Percentiles rank a stretch among this genome's conserved stretches.
Evolutionary conservation across 352 stramenopile genomes (phyloP).

Genomic region (Globisporangium viniferum): DNA sequence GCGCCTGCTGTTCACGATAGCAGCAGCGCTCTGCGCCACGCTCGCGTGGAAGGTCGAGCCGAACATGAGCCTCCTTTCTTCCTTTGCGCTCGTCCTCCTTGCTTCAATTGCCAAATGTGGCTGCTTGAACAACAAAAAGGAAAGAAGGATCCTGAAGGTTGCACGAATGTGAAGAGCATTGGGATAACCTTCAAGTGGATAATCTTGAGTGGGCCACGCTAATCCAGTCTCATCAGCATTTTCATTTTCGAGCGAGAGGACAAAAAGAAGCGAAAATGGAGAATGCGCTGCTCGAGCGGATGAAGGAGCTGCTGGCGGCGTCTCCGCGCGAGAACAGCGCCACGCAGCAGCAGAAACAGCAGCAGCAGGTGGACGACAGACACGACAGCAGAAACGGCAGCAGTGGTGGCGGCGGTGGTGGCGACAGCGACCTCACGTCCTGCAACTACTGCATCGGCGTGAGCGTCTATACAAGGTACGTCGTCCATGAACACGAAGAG

Average conservation of each 20-base stretch:
- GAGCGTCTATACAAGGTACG: slow-evolving; percentile 68
- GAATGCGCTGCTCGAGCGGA: background rate
- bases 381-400: background rate
- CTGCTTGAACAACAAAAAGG: slow-evolving; percentile 1
- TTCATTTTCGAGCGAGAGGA: background rate
- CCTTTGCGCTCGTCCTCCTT: background rate
- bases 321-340: slow-evolving; percentile 10
- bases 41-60: slow-evolving; percentile 8
- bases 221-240: too few species aligned
- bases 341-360: slow-evolving; percentile 11
- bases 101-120: slow-evolving; percentile 5
- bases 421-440: slow-evolving; percentile 7
- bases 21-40: slow-evolving; percentile 1
- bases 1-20: background rate
- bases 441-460: slow-evolving; percentile 64
- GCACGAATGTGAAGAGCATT: background rate
- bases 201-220: background rate
- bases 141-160: slow-evolving; percentile 6
- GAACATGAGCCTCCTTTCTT: background rate
- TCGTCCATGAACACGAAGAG: background rate
- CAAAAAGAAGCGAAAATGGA: slow-evolving; percentile 4
- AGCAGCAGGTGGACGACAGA: background rate
- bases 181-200: background rate
- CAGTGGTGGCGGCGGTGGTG: background rate
- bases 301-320: slow-evolving; percentile 2